Base-by-base conservation (phyloP, 2,329 filamentous ascomycete genomes). In the Didymella keratinophila region DNA sequence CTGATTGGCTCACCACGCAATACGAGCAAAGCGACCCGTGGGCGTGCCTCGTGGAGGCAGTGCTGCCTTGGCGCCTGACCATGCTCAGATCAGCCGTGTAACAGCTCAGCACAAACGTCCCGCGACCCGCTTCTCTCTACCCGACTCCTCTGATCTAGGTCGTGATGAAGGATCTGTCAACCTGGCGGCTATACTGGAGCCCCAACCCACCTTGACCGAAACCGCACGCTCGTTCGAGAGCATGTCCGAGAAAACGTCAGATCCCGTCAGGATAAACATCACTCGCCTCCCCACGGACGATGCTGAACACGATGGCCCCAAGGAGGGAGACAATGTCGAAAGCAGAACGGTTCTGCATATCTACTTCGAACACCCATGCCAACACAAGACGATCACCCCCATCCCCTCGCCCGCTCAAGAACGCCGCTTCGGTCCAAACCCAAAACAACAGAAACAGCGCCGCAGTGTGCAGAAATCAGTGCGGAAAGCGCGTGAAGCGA, bases 281-380 rank as follows among this genome's bases (percentile, higher is more conserved):
- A 39, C 14, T 1, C 25, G 36, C 4, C 43, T 48, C 6, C 36
- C 34, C 6, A 27, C 34, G 6, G 43, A 42, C 5, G 44, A 42
- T 6, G 4, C 7, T 25, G 20, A 21, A 16, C 27, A 6, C 8
- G 27, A 28, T 6, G 27, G 9, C 27, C 4, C 8, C 27, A 10
- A 6, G 8, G 2, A 2, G 27, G 27, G 27, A 6, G 2, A 2
- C 4, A 10, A 28, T 28, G 27, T 2, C 5, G 4, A n/a, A 18
- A 45, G 44, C 10, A 52, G 37, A 2, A 68, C 69, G 14, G 64
- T 50, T 8, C 65, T 67, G 48, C 69, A 72, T 61, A 64, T 73
- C 48, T 72, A 72, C 52, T 57, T 62, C 44, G 45, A 65, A 14
- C 45, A 54, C 28, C 60, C 59, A 5, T 27, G 43, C 14, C 21